These are phyloP conservation scores for Fusarium subtropicale DNA, from an alignment of 2,329 filamentous ascomycete species.

Conservation along the genomic window DNA sequence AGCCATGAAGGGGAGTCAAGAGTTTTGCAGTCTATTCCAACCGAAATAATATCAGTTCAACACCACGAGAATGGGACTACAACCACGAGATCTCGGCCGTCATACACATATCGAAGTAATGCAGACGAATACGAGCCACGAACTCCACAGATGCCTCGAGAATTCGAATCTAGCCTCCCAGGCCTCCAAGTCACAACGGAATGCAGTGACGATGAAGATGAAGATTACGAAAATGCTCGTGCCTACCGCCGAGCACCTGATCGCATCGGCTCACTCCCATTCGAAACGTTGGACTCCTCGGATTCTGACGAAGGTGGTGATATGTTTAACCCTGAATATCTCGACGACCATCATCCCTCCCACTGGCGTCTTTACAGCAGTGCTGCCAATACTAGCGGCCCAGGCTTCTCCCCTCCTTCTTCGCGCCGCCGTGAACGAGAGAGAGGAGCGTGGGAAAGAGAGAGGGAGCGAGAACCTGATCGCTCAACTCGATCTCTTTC, in stretches of 20 bases:
- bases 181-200: constrained; percentile 69
- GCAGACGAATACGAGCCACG: constrained; percentile 60
- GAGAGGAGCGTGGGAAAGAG: constrained; percentile 25
- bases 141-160: constrained; percentile 67
- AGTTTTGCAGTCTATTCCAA: constrained; percentile 38
- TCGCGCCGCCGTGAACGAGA: constrained; percentile 34
- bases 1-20: constrained; percentile 36
- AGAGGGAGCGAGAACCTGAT: constrained; percentile 32
- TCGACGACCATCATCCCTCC: constrained; percentile 44
- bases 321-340: constrained; percentile 47
- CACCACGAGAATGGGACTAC: constrained; percentile 65
- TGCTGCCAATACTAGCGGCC: constrained; percentile 24
- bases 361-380: constrained; percentile 43
- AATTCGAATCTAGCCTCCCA: constrained; percentile 62
- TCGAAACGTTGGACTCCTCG: constrained; percentile 61
- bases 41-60: constrained; percentile 62
- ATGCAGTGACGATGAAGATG: constrained; percentile 70
- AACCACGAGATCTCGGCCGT: constrained; percentile 58
- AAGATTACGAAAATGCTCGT: constrained; percentile 47
- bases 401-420: constrained; percentile 29
- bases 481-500: constrained; percentile 37
- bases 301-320: constrained; percentile 50
- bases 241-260: constrained; percentile 59
- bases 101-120: constrained; percentile 56
- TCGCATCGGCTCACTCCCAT: constrained; percentile 66